These are phyloP conservation scores for Candida sp. DNA, from an alignment of 1,139 yeast species.

Conservation along the genomic window DNA sequence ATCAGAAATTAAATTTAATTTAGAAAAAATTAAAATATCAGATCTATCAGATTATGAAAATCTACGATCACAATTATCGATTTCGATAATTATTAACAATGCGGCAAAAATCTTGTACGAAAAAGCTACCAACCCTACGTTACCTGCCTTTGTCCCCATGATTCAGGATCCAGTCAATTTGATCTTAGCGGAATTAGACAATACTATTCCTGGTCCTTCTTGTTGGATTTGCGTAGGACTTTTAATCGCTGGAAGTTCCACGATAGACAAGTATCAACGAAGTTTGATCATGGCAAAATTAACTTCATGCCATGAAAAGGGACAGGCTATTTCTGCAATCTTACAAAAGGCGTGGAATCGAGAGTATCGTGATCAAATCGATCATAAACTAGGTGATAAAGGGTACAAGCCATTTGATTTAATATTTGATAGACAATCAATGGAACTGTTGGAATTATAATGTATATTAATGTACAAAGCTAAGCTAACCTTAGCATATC, in stretches of 20 bases:
- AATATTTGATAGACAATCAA: constrained; percentile 7
- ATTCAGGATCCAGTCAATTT: constrained; percentile 6
- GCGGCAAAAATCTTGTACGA: constrained; percentile 7
- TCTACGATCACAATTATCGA: constrained; percentile 8
- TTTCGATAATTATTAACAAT: constrained; percentile 7
- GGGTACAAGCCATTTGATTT: constrained; percentile 8
- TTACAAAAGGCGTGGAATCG: constrained; percentile 6
- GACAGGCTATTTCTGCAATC: constrained; percentile 4
- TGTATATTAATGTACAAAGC: not conserved
- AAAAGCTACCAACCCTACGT: constrained; percentile 7
- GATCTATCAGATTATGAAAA: constrained; percentile 2
- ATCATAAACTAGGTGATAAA: constrained; percentile 6
- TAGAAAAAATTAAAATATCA: constrained; percentile 3
- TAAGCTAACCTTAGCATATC: too few species aligned
- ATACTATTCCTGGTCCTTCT: constrained; percentile 6
- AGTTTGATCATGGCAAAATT: constrained; percentile 3
- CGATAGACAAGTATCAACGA: constrained; percentile 4
- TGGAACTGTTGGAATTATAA: constrained; percentile 7
- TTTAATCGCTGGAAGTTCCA: constrained; percentile 7
- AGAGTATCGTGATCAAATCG: constrained; percentile 4
- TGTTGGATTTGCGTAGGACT: constrained; percentile 5
- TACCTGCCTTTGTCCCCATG: constrained; percentile 7
- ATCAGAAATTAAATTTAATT: not conserved
- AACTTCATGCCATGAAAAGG: constrained; percentile 4
- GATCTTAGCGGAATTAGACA: constrained; percentile 5